These are phyloP conservation scores for Gossypium rotundifolium DNA, from an alignment of 345 rosid genomes.

Conservation along the genomic window DNA sequence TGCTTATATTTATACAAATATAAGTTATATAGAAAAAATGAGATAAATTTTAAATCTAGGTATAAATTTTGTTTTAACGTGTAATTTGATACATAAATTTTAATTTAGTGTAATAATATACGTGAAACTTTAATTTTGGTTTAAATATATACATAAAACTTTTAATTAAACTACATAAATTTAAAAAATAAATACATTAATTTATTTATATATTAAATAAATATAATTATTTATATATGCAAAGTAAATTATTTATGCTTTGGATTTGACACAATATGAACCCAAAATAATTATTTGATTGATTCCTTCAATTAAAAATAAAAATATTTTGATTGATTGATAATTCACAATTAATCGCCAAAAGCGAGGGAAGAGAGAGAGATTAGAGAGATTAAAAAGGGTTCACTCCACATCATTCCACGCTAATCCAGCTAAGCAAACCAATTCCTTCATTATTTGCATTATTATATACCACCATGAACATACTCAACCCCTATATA, in stretches of 20 bases:
- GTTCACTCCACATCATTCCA: conserved; percentile 11
- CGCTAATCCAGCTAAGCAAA: conserved; percentile 24
- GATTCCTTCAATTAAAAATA: not conserved
- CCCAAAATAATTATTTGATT: not conserved
- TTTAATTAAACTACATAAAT: too few relatives aligned
- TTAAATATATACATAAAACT: too few relatives aligned
- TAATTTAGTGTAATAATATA: too few relatives aligned
- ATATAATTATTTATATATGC: too few relatives aligned
- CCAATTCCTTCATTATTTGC: not conserved
- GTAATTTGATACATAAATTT: too few relatives aligned
- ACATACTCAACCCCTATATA: not conserved
- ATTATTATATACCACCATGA: not conserved
- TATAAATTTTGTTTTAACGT: too few relatives aligned
- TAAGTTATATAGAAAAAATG: too few relatives aligned
- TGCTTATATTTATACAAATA: too few relatives aligned
- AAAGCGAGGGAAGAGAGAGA: not conserved
- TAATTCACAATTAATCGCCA: not conserved
- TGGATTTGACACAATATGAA: not conserved
- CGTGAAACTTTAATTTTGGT: too few relatives aligned
- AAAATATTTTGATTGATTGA: not conserved
- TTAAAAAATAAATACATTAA: too few relatives aligned
- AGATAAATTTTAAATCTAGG: too few relatives aligned
- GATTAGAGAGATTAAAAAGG: not conserved
- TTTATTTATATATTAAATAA: too few relatives aligned
- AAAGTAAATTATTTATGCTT: not conserved